Evolutionary conservation across 352 stramenopile genomes (phyloP).

Genomic region (Phytophthora cajani): DNA sequence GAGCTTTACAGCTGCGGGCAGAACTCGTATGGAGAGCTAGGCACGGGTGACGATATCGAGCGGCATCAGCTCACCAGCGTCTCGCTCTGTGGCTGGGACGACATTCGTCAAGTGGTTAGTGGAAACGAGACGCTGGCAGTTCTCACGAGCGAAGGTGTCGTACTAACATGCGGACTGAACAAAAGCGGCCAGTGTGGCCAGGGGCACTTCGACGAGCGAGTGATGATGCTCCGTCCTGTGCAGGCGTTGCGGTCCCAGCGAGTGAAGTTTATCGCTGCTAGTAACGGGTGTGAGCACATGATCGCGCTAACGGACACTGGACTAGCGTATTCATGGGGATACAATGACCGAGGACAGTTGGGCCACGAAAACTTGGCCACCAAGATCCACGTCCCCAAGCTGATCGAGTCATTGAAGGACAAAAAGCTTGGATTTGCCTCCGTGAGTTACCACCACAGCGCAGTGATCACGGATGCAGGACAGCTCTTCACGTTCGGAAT

Average conservation of each 20-base stretch:
- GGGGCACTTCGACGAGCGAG: constrained; percentile 86
- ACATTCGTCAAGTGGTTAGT: constrained; percentile 85
- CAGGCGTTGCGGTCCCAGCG: constrained; percentile 79
- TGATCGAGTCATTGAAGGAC: constrained; percentile 85
- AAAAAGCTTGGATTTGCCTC: constrained; percentile 84
- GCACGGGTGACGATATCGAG: constrained; percentile 86
- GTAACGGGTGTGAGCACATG: constrained; percentile 90
- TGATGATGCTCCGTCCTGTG: constrained; percentile 84
- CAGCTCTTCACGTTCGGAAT: constrained; percentile 90
- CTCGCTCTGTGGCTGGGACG: constrained; percentile 80
- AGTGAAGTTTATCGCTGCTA: constrained; percentile 85
- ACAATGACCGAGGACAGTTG: constrained; percentile 88
- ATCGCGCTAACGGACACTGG: constrained; percentile 85
- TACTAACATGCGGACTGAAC: constrained; percentile 87
- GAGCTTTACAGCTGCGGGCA: constrained; percentile 90
- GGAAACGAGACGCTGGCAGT: constrained; percentile 86
- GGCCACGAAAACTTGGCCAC: constrained; percentile 86
- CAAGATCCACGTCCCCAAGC: constrained; percentile 85
- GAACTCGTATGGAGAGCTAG: constrained; percentile 90
- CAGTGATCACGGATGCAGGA: constrained; percentile 71
- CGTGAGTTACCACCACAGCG: constrained; percentile 89
- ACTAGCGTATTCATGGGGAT: constrained; percentile 87
- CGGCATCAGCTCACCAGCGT: constrained; percentile 82
- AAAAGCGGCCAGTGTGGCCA: constrained; percentile 90
- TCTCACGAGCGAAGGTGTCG: constrained; percentile 81